Conservation (phyloP, 768 basidiomycete genomes). For the Trametes gibbosa region DNA sequence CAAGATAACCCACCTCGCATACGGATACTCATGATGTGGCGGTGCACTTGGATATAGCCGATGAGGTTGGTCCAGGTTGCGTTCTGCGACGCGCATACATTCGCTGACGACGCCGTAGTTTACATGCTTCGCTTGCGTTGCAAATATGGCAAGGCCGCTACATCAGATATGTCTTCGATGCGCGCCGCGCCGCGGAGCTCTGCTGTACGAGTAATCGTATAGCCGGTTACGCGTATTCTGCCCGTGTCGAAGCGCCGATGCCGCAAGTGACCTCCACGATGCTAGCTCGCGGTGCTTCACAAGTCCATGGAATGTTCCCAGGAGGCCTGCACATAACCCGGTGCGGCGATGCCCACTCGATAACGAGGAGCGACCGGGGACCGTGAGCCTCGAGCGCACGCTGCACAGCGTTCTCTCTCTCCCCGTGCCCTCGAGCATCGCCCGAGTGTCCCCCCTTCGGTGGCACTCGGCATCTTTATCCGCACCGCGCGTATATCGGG, state of each 20-base stretch:
- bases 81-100: not conserved
- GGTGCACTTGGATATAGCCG: slow-evolving; percentile 6
- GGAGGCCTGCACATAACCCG: not conserved
- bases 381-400: slow-evolving; percentile 5
- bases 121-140: not conserved
- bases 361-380: slow-evolving; percentile 13
- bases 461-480: not conserved
- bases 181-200: not conserved
- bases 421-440: slow-evolving; percentile 2
- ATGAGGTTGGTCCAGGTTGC: not conserved
- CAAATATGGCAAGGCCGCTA: not conserved
- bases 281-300: slow-evolving; percentile 1
- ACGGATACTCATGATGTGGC: slow-evolving; percentile 7
- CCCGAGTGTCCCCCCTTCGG: not conserved
- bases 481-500: not conserved
- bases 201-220: slow-evolving; percentile 1
- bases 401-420: not conserved
- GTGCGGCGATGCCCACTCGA: slow-evolving; percentile 17
- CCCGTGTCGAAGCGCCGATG: slow-evolving; percentile 13
- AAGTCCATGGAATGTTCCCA: slow-evolving; percentile 14
- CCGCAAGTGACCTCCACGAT: slow-evolving; percentile 17
- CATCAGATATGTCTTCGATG: too few species aligned
- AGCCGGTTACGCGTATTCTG: slow-evolving; percentile 9
- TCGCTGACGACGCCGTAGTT: not conserved
- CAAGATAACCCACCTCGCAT: not conserved